phyloP scores from a whole-genome alignment of 768 basidiomycete species.

The Pisolithus albus region DNA sequence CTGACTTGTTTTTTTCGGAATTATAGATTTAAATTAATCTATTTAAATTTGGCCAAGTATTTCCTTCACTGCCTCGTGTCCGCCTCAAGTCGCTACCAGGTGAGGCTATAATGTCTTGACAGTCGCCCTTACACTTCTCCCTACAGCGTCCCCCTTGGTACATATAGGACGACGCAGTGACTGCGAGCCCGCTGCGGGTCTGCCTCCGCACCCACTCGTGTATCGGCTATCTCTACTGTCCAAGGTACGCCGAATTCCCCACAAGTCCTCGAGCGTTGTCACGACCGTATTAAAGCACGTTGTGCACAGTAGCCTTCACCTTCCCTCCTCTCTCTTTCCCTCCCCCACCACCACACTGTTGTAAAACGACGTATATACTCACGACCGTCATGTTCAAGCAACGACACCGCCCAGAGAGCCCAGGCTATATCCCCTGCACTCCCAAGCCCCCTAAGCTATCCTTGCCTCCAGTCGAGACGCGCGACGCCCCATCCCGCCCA shows the following conservation, averaged over 20 bases:
- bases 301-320: background rate
- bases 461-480: conserved; percentile 15
- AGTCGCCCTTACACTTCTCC: background rate
- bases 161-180: conserved; percentile 15
- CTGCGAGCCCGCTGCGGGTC: conserved; percentile 21
- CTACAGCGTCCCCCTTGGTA: conserved; percentile 11
- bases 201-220: conserved; percentile 11
- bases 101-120: conserved; percentile 6
- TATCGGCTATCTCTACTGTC: conserved; percentile 6
- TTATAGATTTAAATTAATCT: conserved; percentile 11
- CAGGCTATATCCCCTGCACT: conserved; percentile 14
- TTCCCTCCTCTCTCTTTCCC: background rate
- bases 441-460: conserved; percentile 13
- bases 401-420: conserved; percentile 10
- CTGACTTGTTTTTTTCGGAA: no score
- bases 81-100: conserved; percentile 17
- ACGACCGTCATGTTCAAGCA: conserved; percentile 26
- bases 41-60: conserved; percentile 1
- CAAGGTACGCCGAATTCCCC: conserved; percentile 8
- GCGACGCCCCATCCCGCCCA: conserved; percentile 8
- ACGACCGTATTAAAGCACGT: background rate
- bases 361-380: background rate
- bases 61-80: conserved; percentile 19
- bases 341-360: background rate
- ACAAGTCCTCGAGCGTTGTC: background rate